Evolutionary conservation across 306 rosid species (phyloP), one percentile per base, ranked within the genome.

Genomic region (Lotus japonicus): DNA sequence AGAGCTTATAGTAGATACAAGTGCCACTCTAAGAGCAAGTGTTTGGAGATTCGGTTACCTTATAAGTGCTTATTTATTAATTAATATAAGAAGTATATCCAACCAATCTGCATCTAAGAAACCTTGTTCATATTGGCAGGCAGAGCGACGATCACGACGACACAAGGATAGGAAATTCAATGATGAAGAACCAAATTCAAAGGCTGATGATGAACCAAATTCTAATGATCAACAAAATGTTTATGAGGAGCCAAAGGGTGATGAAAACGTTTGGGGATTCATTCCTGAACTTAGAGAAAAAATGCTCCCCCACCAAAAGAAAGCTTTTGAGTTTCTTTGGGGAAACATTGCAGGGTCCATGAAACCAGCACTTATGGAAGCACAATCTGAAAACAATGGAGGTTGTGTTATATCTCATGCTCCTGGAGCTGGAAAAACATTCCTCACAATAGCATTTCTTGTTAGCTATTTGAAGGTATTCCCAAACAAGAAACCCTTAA

Each of bases 331-430:
- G 61, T 92, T 92, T 81, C 86, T 92, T 15, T 92, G 98, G 95
- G 23, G 42, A 73, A 92, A 92, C 55, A 33, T 92, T 66, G 95
- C 88, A 9, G 96, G 98, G 42, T 87, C 98, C 6, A 49, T 78
- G 76, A 69, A 76, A 48, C 98, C 95, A 4, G 49, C 79, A 58
- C 63, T 51, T 6, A 84, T 83, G 88, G 74, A 85, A 44, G 58
- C 44, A 68, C 55, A 66, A 6, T 67, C 96, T 64, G 74, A 76
- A 80, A 79, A 46, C 61, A 81, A 58, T 14, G 98, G 98, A 3
- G 96, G 96, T 53, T 92, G 98, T 81, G 98, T 90, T 53, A 79
- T 92, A 65, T 92, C 98, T 52, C 98, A 92, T 84, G 0, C 97
- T 58, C 98, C 98, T 3, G 95, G 98, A 50, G 91, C 96, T 8